Conservation (phyloP, 2,329 filamentous ascomycete species). For the Trichoderma atroviride region DNA sequence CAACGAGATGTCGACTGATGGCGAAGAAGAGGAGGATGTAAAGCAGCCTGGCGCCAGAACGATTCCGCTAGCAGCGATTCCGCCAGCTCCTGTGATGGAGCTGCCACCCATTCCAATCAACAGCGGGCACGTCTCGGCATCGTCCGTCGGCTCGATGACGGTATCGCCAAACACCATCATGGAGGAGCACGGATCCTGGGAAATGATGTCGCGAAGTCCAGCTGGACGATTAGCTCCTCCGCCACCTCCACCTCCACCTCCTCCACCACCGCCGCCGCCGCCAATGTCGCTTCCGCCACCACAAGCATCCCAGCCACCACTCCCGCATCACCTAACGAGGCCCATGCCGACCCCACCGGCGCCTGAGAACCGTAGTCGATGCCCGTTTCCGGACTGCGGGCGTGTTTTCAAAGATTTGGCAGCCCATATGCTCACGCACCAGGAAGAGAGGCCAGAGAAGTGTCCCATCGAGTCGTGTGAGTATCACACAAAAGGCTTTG, state of each 20-base stretch:
- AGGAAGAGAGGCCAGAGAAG: slow-evolving; percentile 90
- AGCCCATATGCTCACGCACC: slow-evolving; percentile 95
- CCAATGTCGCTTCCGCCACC: slow-evolving; percentile 20
- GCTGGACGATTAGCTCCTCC: slow-evolving; percentile 7
- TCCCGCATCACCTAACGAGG: slow-evolving; percentile 1
- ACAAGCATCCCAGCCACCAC: slow-evolving; percentile 7
- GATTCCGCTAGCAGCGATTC: slow-evolving; percentile 5
- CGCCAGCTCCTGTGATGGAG: slow-evolving; percentile 10
- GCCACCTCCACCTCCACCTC: not conserved
- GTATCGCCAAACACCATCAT: slow-evolving; percentile 17
- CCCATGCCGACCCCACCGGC: slow-evolving; percentile 11
- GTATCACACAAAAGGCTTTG: slow-evolving; percentile 92
- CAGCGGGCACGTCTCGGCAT: slow-evolving; percentile 13
- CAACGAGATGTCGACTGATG: slow-evolving; percentile 48
- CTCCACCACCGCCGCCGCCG: slow-evolving; percentile 1
- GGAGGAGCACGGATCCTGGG: slow-evolving; percentile 17
- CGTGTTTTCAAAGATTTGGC: slow-evolving; percentile 66
- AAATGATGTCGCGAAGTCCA: slow-evolving; percentile 13
- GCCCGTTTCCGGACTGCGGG: slow-evolving; percentile 61
- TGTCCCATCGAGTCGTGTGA: slow-evolving; percentile 93
- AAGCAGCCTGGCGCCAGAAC: slow-evolving; percentile 27
- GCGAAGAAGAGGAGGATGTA: slow-evolving; percentile 53
- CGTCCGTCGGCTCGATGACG: slow-evolving; percentile 21
- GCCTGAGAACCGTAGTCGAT: slow-evolving; percentile 48
- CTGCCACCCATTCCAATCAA: slow-evolving; percentile 3